Percentiles rank a stretch among this genome's conserved stretches.
phyloP scores from a whole-genome alignment of 352 stramenopile species.

The Globisporangium irregulare region DNA sequence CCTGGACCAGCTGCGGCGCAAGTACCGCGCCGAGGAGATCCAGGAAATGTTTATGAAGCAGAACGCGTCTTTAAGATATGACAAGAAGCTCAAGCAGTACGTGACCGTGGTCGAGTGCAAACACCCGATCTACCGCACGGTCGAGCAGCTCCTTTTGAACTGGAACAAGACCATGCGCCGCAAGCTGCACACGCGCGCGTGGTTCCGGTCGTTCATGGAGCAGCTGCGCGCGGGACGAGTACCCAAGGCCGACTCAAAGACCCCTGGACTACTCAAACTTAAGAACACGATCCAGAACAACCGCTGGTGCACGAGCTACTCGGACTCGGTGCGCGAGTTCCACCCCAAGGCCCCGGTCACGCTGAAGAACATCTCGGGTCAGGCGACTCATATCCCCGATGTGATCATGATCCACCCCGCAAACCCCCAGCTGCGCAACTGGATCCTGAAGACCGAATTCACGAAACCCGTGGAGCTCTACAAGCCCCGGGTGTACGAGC shows the following conservation, averaged over 20 bases:
- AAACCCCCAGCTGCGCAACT: slow-evolving; percentile 45
- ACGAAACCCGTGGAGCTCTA: slow-evolving; percentile 73
- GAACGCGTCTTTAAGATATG: slow-evolving; percentile 84
- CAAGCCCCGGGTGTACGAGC: slow-evolving; percentile 77
- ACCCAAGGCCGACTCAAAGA: slow-evolving; percentile 34
- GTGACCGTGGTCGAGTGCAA: slow-evolving; percentile 85
- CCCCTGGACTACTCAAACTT: slow-evolving; percentile 73
- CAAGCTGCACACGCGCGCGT: slow-evolving; percentile 81
- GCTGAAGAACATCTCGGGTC: slow-evolving; percentile 50
- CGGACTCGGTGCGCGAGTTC: slow-evolving; percentile 50
- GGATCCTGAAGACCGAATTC: slow-evolving; percentile 67
- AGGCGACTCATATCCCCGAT: slow-evolving; percentile 29
- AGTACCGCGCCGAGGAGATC: slow-evolving; percentile 89
- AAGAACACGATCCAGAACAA: slow-evolving; percentile 81
- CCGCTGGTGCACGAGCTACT: slow-evolving; percentile 65
- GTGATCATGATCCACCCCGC: slow-evolving; percentile 69
- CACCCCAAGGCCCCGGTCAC: slow-evolving; percentile 84
- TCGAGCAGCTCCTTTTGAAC: slow-evolving; percentile 39
- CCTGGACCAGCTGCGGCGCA: slow-evolving; percentile 80
- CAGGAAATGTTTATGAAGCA: slow-evolving; percentile 92
- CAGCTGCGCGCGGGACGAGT: slow-evolving; percentile 68
- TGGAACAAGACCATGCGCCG: slow-evolving; percentile 89
- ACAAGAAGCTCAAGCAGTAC: slow-evolving; percentile 85
- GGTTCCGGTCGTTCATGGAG: slow-evolving; percentile 90
- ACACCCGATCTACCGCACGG: slow-evolving; percentile 90